These are phyloP conservation scores for Fusarium sp. DNA, from an alignment of 2,329 filamentous ascomycete genomes.

Conservation along the genomic window DNA sequence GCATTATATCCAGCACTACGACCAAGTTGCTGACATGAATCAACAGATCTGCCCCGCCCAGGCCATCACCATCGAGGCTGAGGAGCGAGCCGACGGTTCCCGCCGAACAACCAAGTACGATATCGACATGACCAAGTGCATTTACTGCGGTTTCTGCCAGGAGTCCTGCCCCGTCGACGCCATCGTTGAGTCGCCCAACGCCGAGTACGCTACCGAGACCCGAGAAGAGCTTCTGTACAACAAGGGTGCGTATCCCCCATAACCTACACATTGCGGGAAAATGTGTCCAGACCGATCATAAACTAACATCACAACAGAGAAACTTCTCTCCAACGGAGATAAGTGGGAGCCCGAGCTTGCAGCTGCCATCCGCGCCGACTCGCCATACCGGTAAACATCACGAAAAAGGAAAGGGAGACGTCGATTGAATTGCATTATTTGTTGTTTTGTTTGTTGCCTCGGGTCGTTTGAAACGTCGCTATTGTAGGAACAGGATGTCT, in stretches of 20 bases:
- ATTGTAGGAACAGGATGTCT: slow-evolving; percentile 37
- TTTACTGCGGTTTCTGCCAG: slow-evolving; percentile 99
- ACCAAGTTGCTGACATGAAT: slow-evolving; percentile 20
- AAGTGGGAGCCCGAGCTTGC: slow-evolving; percentile 99
- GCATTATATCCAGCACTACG: background rate
- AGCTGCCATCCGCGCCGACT: slow-evolving; percentile 89
- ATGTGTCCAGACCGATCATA: background rate
- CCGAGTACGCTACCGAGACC: slow-evolving; percentile 72
- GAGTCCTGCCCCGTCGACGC: slow-evolving; percentile 99
- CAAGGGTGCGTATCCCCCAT: slow-evolving; percentile 70
- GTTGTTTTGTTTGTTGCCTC: slow-evolving; percentile 23
- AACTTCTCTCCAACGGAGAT: slow-evolving; percentile 87
- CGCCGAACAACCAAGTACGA: slow-evolving; percentile 97
- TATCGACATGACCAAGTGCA: slow-evolving; percentile 99
- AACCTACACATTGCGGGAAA: background rate
- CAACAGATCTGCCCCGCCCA: slow-evolving; percentile 88
- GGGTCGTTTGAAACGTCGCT: slow-evolving; percentile 24
- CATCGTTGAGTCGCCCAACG: slow-evolving; percentile 74
- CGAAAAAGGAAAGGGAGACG: slow-evolving; percentile 27
- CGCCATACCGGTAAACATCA: slow-evolving; percentile 79
- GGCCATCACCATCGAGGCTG: slow-evolving; percentile 98
- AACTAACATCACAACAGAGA: slow-evolving; percentile 64
- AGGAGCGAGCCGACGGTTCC: slow-evolving; percentile 96
- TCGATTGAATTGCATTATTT: slow-evolving; percentile 20
- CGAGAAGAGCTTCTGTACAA: slow-evolving; percentile 97